Conservation (phyloP, 106 monocot species). For the Acorus calamus region DNA sequence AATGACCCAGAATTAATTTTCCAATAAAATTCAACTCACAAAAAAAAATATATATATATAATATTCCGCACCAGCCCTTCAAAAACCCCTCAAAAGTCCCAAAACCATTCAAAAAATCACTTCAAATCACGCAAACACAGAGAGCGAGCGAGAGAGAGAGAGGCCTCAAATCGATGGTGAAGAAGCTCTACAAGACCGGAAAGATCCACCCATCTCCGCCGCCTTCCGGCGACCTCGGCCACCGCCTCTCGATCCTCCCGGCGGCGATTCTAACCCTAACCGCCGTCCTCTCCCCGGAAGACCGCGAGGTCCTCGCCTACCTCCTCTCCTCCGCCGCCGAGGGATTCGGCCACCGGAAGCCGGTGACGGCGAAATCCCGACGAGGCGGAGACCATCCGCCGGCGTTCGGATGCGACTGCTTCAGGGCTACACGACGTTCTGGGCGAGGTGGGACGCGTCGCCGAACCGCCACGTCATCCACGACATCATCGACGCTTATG, state of each 20-base stretch:
- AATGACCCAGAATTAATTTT: too few species aligned
- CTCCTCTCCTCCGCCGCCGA: slow-evolving; percentile 16
- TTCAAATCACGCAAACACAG: too few species aligned
- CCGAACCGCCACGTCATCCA: slow-evolving; percentile 16
- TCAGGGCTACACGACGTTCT: slow-evolving; percentile 16
- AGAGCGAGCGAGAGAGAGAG: too few species aligned
- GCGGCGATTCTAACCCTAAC: slow-evolving; percentile 30
- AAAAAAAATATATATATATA: too few species aligned
- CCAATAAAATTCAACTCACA: too few species aligned
- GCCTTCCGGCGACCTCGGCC: background rate
- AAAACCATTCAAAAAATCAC: too few species aligned
- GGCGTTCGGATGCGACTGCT: slow-evolving; percentile 6
- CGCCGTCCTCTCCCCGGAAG: slow-evolving; percentile 29
- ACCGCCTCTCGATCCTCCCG: slow-evolving; percentile 17
- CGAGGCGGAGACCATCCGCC: background rate
- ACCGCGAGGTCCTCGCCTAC: slow-evolving; percentile 38
- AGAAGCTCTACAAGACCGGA: slow-evolving; percentile 15
- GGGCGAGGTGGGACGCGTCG: slow-evolving; percentile 18
- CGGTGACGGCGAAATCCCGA: too few species aligned
- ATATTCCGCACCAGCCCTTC: too few species aligned
- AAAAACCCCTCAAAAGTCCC: too few species aligned
- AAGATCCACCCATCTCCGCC: slow-evolving; percentile 26
- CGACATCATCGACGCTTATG: slow-evolving; percentile 7
- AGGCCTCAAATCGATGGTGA: background rate
- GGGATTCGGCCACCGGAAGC: background rate